Conservation (phyloP, 805 yeast species). For the Nakazawaea populi region DNA sequence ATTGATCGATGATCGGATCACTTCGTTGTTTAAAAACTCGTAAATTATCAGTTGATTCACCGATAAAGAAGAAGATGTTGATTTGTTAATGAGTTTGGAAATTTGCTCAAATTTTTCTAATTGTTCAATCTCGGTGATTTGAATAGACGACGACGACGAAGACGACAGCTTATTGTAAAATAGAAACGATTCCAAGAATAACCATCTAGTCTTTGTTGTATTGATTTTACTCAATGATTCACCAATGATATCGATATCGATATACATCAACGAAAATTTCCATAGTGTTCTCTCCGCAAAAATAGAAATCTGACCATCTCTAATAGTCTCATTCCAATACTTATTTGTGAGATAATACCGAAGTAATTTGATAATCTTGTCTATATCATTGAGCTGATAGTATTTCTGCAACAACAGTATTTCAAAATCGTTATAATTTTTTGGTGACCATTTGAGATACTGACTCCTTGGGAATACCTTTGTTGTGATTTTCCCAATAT, state of each 20-base stretch:
- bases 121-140: neutral
- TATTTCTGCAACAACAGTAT: conserved; percentile 5
- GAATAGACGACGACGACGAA: too few relatives aligned
- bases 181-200: conserved; percentile 4
- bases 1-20: neutral
- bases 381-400: neutral
- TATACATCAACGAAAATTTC: conserved; percentile 1
- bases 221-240: neutral
- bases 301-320: neutral
- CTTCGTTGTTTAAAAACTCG: neutral
- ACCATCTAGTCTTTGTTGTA: neutral
- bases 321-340: neutral
- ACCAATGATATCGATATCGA: neutral
- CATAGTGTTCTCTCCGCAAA: conserved; percentile 9
- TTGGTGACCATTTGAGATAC: conserved; percentile 5
- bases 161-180: neutral
- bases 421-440: conserved; percentile 7
- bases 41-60: neutral
- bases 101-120: neutral
- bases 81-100: neutral
- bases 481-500: neutral
- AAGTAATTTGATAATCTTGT: neutral
- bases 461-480: neutral
- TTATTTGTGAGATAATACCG: neutral
- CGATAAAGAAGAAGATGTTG: neutral